These are phyloP conservation scores for Suhomyces bribrorum DNA, from an alignment of 1,139 yeast genomes.

Conservation along the genomic window DNA sequence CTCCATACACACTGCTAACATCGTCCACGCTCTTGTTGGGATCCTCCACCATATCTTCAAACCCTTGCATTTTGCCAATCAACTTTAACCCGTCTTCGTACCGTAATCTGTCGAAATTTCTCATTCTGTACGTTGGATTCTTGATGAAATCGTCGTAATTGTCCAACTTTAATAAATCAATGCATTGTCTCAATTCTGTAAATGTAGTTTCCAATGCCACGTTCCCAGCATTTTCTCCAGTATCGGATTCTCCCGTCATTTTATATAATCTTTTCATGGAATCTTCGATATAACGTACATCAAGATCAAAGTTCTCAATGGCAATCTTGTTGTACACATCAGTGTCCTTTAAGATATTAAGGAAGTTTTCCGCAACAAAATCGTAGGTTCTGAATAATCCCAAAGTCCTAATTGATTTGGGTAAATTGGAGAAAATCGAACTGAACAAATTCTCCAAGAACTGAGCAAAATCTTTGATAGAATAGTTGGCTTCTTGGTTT, in stretches of 20 bases:
- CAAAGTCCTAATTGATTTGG: conserved; percentile 73
- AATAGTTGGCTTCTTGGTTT: conserved; percentile 67
- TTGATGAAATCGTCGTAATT: conserved; percentile 42
- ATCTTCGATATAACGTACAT: conserved; percentile 41
- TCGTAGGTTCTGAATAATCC: conserved; percentile 86
- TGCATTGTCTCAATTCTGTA: conserved; percentile 46
- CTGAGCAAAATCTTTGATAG: conserved; percentile 83
- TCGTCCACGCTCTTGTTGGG: conserved; percentile 16
- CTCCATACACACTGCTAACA: conserved; percentile 22
- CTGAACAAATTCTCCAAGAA: conserved; percentile 84
- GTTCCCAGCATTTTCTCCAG: conserved; percentile 21
- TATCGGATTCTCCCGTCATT: conserved; percentile 22
- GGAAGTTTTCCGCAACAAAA: conserved; percentile 72
- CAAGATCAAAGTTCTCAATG: conserved; percentile 47
- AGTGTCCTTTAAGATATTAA: conserved; percentile 58
- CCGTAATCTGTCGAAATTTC: conserved; percentile 43
- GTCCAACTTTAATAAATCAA: conserved; percentile 42
- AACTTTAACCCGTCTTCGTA: conserved; percentile 44
- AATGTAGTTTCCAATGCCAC: conserved; percentile 49
- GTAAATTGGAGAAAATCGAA: conserved; percentile 82
- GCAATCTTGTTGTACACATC: conserved; percentile 38
- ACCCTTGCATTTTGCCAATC: conserved; percentile 37
- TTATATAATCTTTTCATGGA: conserved; percentile 38
- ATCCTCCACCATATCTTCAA: conserved; percentile 9
- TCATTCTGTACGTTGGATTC: conserved; percentile 42